These are phyloP conservation scores for Solanum chacoense DNA, from an alignment of 305 asterid genomes.

Conservation along the genomic window DNA sequence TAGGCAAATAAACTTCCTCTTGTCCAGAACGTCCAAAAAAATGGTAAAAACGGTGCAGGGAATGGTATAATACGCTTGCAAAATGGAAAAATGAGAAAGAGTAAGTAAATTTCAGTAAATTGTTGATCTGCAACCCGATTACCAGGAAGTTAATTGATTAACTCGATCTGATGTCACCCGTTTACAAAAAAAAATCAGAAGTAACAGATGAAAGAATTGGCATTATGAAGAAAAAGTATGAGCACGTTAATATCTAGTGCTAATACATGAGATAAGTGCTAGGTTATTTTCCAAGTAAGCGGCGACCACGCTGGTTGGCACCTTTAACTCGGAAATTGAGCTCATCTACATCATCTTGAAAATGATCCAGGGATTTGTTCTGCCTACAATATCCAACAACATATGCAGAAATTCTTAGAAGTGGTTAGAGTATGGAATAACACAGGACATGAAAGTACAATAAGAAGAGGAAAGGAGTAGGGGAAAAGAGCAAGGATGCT, in stretches of 20 bases:
- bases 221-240: not conserved
- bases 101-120: not conserved
- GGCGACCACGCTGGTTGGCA: constrained; percentile 56
- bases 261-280: not conserved
- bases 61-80: not conserved
- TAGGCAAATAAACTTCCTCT: not conserved
- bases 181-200: not conserved
- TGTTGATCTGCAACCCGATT: not conserved
- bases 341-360: constrained; percentile 63
- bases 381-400: constrained; percentile 37
- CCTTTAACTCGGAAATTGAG: constrained; percentile 47
- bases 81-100: not conserved
- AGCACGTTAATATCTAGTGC: not conserved
- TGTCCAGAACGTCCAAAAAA: not conserved
- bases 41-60: not conserved
- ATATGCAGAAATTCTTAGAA: not conserved
- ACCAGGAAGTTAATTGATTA: not conserved
- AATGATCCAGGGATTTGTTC: constrained; percentile 41
- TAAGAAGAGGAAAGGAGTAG: not conserved
- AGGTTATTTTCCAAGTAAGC: constrained; percentile 44
- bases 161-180: not conserved
- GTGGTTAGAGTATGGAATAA: not conserved
- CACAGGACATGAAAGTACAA: not conserved
- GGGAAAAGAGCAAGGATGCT: not conserved
- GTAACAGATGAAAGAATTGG: not conserved